These are phyloP conservation scores for Fusarium concolor DNA, from an alignment of 2,329 filamentous ascomycete genomes.

Conservation along the genomic window DNA sequence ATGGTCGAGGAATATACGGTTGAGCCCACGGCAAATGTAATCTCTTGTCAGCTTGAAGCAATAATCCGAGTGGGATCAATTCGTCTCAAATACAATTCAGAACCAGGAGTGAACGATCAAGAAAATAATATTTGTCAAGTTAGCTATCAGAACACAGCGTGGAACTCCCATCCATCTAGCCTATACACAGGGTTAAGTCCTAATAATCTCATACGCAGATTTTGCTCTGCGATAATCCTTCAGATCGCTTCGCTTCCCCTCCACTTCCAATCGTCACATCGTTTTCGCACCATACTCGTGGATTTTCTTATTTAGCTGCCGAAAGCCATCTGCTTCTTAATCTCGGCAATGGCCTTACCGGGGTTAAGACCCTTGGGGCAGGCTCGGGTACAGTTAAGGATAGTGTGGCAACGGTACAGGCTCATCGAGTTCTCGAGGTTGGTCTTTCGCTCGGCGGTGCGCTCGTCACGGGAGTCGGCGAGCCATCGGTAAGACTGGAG, in stretches of 20 bases:
- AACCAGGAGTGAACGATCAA: conserved; percentile 36
- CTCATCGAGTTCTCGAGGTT: conserved; percentile 99
- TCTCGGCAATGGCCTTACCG: conserved; percentile 93
- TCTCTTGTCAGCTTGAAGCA: not conserved
- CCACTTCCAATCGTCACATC: conserved; percentile 29
- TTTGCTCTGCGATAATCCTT: conserved; percentile 40
- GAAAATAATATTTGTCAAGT: conserved; percentile 45
- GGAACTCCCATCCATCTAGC: conserved; percentile 46
- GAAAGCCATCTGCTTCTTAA: conserved; percentile 95
- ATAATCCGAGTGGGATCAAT: not conserved
- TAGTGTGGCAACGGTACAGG: conserved; percentile 98
- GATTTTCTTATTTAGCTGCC: conserved; percentile 44
- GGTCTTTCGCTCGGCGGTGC: conserved; percentile 85
- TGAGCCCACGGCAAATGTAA: not conserved
- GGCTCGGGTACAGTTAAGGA: conserved; percentile 97
- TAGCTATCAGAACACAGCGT: conserved; percentile 45
- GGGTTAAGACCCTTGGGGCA: conserved; percentile 99
- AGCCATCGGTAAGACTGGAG: conserved; percentile 99
- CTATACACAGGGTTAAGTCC: conserved; percentile 46
- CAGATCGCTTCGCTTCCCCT: conserved; percentile 27
- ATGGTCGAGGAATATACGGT: too few relatives aligned
- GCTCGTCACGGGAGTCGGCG: conserved; percentile 93
- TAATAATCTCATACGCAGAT: conserved; percentile 43
- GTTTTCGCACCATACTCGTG: conserved; percentile 19
- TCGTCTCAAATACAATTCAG: not conserved